These are phyloP conservation scores for Gossypium lobatum DNA, from an alignment of 441 rosid genomes.

Conservation along the genomic window DNA sequence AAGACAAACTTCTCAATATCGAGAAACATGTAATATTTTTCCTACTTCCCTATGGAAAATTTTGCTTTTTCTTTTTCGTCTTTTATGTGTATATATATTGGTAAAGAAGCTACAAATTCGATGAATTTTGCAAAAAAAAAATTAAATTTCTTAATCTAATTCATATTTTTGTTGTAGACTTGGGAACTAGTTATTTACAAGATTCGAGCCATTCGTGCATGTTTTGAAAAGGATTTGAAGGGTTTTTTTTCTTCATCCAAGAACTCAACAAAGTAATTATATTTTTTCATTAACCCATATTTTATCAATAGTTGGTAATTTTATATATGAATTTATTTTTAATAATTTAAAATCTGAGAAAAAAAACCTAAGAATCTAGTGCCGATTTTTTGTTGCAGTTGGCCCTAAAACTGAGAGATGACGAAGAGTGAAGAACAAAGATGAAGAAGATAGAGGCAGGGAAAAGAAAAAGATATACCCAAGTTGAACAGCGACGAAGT, in stretches of 20 bases:
- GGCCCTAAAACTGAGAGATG: no score
- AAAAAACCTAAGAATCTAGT: no score
- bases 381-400: no score
- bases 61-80: background rate
- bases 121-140: background rate
- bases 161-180: conserved; percentile 18
- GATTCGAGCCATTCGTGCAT: conserved; percentile 34
- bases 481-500: no score
- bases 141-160: background rate
- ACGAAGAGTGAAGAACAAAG: no score
- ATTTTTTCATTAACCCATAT: background rate
- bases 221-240: conserved; percentile 39
- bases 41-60: background rate
- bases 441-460: no score
- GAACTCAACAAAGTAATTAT: conserved; percentile 31
- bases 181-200: conserved; percentile 39
- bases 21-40: conserved; percentile 24
- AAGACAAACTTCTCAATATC: conserved; percentile 26
- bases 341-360: background rate
- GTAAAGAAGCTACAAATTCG: background rate
- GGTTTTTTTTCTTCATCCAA: conserved; percentile 38
- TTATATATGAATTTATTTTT: background rate
- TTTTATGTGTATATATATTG: background rate
- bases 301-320: background rate
- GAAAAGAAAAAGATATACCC: no score